Evolutionary conservation across 257 asterid species (phyloP).

Genomic region (Henckelia pumila): DNA sequence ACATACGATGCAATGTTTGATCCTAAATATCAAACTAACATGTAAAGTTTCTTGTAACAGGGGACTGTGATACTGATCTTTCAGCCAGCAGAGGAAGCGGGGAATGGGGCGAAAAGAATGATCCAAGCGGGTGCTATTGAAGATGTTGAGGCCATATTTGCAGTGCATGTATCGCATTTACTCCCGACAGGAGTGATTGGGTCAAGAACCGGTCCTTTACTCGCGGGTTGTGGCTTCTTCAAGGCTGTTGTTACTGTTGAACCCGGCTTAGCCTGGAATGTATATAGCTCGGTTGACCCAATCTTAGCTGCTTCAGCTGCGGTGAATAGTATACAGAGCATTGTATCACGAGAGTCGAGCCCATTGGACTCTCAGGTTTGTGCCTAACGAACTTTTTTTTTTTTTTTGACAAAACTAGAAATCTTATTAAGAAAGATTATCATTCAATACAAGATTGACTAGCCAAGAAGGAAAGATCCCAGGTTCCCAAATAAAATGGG

Average conservation of each 20-base stretch:
- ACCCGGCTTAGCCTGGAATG: conserved; percentile 19
- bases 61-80: conserved; percentile 47
- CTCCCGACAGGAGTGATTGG: conserved; percentile 39
- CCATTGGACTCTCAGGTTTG: conserved; percentile 51
- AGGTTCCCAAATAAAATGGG: no score
- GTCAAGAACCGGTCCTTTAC: conserved; percentile 44
- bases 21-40: not conserved
- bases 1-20: not conserved
- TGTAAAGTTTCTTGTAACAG: conserved; percentile 14
- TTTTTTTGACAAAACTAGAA: no score
- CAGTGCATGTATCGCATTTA: conserved; percentile 40
- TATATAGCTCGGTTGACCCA: conserved; percentile 35
- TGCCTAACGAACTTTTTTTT: not conserved
- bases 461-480: no score
- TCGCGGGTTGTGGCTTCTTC: conserved; percentile 55
- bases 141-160: conserved; percentile 50
- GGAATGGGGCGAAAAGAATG: conserved; percentile 53
- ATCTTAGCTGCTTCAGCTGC: conserved; percentile 49
- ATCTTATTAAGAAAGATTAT: no score
- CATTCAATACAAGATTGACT: no score
- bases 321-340: conserved; percentile 45
- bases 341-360: conserved; percentile 48
- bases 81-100: conserved; percentile 61
- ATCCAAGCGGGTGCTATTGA: conserved; percentile 42
- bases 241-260: conserved; percentile 34